Evolutionary conservation across 768 basidiomycete species (phyloP), one percentile per base, ranked within the genome.

Genomic region (Panellus pusillus): DNA sequence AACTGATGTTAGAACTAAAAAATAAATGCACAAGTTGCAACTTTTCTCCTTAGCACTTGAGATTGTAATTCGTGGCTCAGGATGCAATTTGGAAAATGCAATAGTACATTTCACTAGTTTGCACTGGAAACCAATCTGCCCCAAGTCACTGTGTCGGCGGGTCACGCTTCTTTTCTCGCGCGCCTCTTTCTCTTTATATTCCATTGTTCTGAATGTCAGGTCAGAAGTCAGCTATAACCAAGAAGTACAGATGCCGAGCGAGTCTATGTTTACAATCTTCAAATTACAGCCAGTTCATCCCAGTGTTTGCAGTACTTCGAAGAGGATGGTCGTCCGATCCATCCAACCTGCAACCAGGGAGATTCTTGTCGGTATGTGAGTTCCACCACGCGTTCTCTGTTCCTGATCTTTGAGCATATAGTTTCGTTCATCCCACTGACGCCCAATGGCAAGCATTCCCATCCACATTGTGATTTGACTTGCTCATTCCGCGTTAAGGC

Each of bases 361-460:
- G 69, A 68, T 39, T 70, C 64, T 35, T 82, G 81, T 65, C 78
- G 81, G 81, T 79, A 59, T 49, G 75, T 68, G 3, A n/a, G 15
- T 44, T 17, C 28, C 32, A 24, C 31, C 14, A 13, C 11, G 27
- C 31, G 3, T 24, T 24, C 24, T 24, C 24, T 24, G 24, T 24
- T 24, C 24, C 24, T 24, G 24, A 24, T 3, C 2, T 24, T 24
- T 24, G 24, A 24, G 32, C 39, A 38, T 9, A 40, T 37, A 70
- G 81, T 27, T 82, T 79, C 57, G 71, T 81, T 35, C 80, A 82
- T 55, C 80, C 80, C 28, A 68, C 62, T 42, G 81, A 82, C 62
- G 54, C 69, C 29, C 71, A 76, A 42, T 81, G 80, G 74, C 63
- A 55, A n/a, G 58, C 54, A 28, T 47, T 54, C 24, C 47, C 41